phyloP scores from a whole-genome alignment of 164 flowering plant species.

The Litsea cubeba region DNA sequence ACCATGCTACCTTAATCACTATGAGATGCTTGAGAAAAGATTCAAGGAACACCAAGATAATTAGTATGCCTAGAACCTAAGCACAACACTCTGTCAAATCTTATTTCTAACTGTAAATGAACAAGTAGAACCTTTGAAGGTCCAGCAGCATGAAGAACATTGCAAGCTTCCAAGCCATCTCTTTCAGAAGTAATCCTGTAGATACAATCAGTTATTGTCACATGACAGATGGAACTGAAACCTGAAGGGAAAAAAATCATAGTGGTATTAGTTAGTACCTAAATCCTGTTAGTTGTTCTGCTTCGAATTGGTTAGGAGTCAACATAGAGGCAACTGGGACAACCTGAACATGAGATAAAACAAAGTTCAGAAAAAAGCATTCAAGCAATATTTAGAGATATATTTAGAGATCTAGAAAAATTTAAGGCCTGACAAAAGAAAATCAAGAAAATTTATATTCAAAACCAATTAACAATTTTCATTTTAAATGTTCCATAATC shows the following conservation, averaged over 20 bases:
- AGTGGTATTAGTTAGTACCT: constrained; percentile 37
- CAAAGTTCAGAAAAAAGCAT: neutral
- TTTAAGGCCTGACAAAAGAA: no score
- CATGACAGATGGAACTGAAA: neutral
- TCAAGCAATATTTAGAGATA: no score
- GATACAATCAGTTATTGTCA: neutral
- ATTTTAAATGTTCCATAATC: no score
- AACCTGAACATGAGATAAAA: constrained; percentile 44
- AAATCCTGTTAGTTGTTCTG: constrained; percentile 74
- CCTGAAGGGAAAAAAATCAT: neutral
- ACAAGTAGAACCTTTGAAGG: constrained; percentile 71
- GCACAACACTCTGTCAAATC: neutral
- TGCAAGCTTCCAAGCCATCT: constrained; percentile 94
- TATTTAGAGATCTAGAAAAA: no score
- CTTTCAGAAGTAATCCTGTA: constrained; percentile 73
- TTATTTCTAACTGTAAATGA: constrained; percentile 2
- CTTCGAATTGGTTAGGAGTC: constrained; percentile 99
- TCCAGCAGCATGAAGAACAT: constrained; percentile 82
- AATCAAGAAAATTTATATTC: no score
- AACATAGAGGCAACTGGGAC: constrained; percentile 97
- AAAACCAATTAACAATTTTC: no score
- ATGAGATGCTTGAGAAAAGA: neutral
- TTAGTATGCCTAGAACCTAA: neutral
- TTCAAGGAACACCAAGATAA: neutral
- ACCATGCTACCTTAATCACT: no score